These are phyloP conservation scores for Aspergillus tanneri DNA, from an alignment of 2,329 filamentous ascomycete species.

Conservation along the genomic window DNA sequence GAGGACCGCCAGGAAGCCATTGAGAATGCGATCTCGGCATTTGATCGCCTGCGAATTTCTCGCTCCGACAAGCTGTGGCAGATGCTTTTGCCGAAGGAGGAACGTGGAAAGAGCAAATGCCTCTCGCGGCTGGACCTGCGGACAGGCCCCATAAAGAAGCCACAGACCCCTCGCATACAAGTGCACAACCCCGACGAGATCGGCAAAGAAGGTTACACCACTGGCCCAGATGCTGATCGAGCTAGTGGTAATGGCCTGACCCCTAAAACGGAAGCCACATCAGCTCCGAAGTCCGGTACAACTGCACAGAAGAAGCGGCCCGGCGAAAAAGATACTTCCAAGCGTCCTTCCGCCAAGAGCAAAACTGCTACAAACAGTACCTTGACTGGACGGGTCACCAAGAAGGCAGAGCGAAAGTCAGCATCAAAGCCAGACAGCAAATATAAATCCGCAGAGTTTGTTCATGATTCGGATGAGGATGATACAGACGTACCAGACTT, in stretches of 20 bases:
- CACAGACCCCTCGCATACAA: conserved; percentile 39
- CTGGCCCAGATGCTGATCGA: conserved; percentile 41
- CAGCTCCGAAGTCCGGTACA: conserved; percentile 27
- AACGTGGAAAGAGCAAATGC: conserved; percentile 61
- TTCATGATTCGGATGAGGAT: conserved; percentile 54
- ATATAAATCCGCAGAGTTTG: conserved; percentile 55
- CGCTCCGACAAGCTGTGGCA: conserved; percentile 64
- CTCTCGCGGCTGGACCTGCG: conserved; percentile 59
- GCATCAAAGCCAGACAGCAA: conserved; percentile 43
- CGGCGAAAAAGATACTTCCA: conserved; percentile 44
- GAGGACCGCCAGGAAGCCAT: conserved; percentile 60
- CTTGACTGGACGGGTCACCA: conserved; percentile 43
- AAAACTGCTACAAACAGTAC: conserved; percentile 53
- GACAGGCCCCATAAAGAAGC: conserved; percentile 41
- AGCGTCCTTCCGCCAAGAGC: conserved; percentile 44
- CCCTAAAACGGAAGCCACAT: conserved; percentile 28
- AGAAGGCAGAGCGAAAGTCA: conserved; percentile 46
- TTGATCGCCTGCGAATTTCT: conserved; percentile 60
- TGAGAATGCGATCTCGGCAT: conserved; percentile 62
- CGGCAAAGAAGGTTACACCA: conserved; percentile 34
- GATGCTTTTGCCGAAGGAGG: conserved; percentile 58
- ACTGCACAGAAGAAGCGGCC: conserved; percentile 38
- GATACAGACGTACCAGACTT: conserved; percentile 44
- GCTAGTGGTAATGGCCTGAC: conserved; percentile 27
- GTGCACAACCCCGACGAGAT: conserved; percentile 38